phyloP scores from a whole-genome alignment of 163 green algal genomes.

The Scenedesmus sp. region DNA sequence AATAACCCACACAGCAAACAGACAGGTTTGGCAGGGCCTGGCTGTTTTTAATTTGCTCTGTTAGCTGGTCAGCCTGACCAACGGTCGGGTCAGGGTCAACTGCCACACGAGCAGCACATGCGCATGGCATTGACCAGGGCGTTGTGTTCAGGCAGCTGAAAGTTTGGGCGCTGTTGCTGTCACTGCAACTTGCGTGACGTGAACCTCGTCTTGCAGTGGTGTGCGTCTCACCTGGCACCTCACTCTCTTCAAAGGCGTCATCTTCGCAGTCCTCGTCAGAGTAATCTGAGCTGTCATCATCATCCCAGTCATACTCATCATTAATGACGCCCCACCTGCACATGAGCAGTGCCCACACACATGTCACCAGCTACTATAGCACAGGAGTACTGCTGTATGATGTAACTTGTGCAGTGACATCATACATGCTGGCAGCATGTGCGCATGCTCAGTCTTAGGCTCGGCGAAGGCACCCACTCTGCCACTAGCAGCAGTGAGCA shows the following conservation, averaged over 20 bases:
- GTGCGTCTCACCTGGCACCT: not conserved
- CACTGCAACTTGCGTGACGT: not conserved
- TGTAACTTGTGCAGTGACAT: not conserved
- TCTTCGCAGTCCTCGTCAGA: not conserved
- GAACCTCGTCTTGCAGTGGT: not conserved
- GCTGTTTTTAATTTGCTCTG: too few species aligned
- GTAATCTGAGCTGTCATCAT: conserved; percentile 26
- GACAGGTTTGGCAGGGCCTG: too few species aligned
- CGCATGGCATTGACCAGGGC: not conserved
- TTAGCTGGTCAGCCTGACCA: too few species aligned
- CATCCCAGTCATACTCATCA: conserved; percentile 29
- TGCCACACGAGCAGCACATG: not conserved
- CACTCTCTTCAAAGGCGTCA: not conserved
- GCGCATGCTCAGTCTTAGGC: too few species aligned
- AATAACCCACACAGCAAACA: too few species aligned
- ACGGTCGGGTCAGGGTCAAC: too few species aligned
- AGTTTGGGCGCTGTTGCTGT: not conserved
- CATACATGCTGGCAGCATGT: too few species aligned
- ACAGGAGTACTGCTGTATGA: too few species aligned
- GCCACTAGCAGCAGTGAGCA: too few species aligned
- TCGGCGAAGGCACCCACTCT: too few species aligned
- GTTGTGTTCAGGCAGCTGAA: not conserved
- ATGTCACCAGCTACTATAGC: too few species aligned
- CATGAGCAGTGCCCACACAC: not conserved
- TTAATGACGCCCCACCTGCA: conserved; percentile 32